Conservation (phyloP, 2,329 filamentous ascomycete genomes). For the Colletotrichum spinosum region DNA sequence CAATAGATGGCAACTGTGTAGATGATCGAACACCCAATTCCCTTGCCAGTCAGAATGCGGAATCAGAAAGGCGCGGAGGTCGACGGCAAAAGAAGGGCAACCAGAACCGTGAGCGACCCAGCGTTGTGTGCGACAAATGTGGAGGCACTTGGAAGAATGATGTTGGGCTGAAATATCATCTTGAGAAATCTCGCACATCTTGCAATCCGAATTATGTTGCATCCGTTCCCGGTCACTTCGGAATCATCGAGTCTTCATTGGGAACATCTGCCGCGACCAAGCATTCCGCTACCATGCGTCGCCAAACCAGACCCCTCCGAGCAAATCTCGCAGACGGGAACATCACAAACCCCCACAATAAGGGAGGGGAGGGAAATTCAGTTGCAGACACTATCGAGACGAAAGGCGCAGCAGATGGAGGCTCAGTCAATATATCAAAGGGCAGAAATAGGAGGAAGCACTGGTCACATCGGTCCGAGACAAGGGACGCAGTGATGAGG, state of each 20-base stretch:
- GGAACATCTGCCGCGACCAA: background rate
- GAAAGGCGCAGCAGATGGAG: too few species aligned
- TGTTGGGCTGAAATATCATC: constrained; percentile 68
- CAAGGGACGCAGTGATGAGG: too few species aligned
- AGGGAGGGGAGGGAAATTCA: too few species aligned
- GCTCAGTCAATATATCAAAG: too few species aligned
- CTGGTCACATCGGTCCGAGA: too few species aligned
- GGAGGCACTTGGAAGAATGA: constrained; percentile 68
- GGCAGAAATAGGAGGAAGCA: background rate
- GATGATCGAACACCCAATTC: background rate
- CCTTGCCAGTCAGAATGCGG: background rate
- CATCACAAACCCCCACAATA: too few species aligned
- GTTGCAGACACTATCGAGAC: too few species aligned
- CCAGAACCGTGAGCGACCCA: constrained; percentile 31
- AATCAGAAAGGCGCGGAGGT: constrained; percentile 13
- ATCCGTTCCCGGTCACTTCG: constrained; percentile 29
- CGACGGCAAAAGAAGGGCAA: constrained; percentile 22
- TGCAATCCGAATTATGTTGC: constrained; percentile 64
- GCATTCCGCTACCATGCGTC: background rate
- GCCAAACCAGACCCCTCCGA: constrained; percentile 12
- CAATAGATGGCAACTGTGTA: background rate
- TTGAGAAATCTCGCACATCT: constrained; percentile 63
- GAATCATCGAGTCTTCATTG: too few species aligned
- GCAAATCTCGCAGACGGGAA: background rate
- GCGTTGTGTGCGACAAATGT: constrained; percentile 63